Base-by-base conservation (phyloP, 805 yeast genomes). In the Starmerella floris region DNA sequence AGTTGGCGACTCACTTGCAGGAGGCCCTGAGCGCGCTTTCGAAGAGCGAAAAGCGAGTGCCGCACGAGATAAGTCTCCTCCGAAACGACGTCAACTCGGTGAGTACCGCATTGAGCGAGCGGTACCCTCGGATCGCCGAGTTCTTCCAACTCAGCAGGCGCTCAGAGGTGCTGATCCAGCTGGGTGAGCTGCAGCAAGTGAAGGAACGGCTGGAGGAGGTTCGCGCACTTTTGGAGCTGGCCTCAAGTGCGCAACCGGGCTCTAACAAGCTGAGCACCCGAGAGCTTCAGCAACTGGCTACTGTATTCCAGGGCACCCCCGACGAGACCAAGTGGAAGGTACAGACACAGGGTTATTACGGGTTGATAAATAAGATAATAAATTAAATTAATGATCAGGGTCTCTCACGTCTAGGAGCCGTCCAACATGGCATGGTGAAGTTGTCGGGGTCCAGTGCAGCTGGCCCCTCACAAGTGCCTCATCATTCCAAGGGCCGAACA, bases 51-150 rank as follows among this genome's bases (percentile, higher is more conserved):
- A 53, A 52, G 27, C 46, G 60, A 13, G 46, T 61, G 28, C 55
- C 51, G 35, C 60, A 61, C 46, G 62, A 61, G 42, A 50, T 58
- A 23, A 63, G 59, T 35, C 53, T 62, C 37, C 52, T 62, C 17
- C 48, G 51, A 22, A 50, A 52, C 34, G 65, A 62, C 39, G 49
- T 58, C 16, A 43, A 41, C 11, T 46, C 48, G 10, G 45, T 62
- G 22, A 43, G 39, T 9, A 30, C 22, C 16, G 50, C 49, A 17
- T 53, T 57, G 34, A 48, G 45, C 19, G 50, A 39, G n/a, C 40
- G 47, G 1, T 35, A 35, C 19, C 43, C 49, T 8, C 33, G 39
- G 5, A 39, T 57, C 3, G 37, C 42, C 13, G 39, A 25, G 21
- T 26, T 46, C 3, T 38, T 44, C n/a, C 34, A 35, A 5, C 31